phyloP scores from a whole-genome alignment of 108 stramenopile species.

The Skeletonema tropicum region DNA sequence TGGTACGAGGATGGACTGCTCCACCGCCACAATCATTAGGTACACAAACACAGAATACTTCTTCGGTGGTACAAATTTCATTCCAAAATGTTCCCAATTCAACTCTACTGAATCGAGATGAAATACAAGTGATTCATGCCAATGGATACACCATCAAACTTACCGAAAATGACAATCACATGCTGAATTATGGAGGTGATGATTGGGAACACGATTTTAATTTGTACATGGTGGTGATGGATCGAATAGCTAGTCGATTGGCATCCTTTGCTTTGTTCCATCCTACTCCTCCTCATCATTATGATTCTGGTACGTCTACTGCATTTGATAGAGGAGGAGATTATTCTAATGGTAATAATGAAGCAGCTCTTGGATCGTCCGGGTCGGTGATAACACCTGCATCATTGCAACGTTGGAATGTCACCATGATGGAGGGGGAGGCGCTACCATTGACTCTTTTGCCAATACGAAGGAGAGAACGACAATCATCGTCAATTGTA shows the following conservation, averaged over 20 bases:
- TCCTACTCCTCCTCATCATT: neutral
- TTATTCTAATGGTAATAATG: neutral
- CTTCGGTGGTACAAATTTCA: constrained; percentile 12
- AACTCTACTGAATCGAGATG: constrained; percentile 24
- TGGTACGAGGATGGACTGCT: constrained; percentile 14
- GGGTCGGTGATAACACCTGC: constrained; percentile 25
- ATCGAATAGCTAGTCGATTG: constrained; percentile 43
- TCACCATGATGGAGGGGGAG: constrained; percentile 24
- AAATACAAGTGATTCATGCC: constrained; percentile 15
- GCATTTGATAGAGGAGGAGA: neutral
- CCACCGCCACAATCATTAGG: neutral
- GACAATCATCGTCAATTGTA: neutral
- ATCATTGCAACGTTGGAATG: constrained; percentile 16
- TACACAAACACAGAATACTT: neutral
- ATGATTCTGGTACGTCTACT: neutral
- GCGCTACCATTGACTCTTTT: constrained; percentile 18
- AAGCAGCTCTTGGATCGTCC: neutral
- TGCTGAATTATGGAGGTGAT: neutral
- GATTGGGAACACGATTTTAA: constrained; percentile 42
- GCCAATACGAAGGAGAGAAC: neutral
- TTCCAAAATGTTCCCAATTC: constrained; percentile 19
- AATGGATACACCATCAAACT: constrained; percentile 1
- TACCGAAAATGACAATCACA: neutral
- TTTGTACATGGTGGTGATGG: constrained; percentile 42
- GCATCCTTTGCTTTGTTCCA: constrained; percentile 6